Conservation (phyloP, 192 early-diverging fungal genomes). For the Phycomyces blakesleeanus region DNA sequence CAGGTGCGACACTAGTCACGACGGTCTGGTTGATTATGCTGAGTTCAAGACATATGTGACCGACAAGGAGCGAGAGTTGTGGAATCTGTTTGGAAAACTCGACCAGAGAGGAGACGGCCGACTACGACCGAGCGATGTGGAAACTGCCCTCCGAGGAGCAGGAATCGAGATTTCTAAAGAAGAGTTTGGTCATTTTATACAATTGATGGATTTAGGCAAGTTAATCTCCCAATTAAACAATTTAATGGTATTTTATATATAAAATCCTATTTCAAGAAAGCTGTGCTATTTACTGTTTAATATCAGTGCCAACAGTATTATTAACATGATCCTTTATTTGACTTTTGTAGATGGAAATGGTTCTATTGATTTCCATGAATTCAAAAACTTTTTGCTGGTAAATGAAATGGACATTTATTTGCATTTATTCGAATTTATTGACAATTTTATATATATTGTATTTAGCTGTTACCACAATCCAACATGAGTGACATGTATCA, state of each 20-base stretch:
- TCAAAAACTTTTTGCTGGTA: constrained; percentile 59
- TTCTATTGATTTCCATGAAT: constrained; percentile 59
- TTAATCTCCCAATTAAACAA: constrained; percentile 11
- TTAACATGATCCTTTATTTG: not conserved
- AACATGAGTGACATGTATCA: constrained; percentile 59
- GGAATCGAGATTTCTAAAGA: constrained; percentile 55
- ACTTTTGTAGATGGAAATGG: constrained; percentile 45
- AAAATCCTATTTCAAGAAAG: too few species aligned
- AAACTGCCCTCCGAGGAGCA: constrained; percentile 42
- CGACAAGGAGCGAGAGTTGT: constrained; percentile 60
- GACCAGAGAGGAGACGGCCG: constrained; percentile 53
- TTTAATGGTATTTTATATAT: not conserved
- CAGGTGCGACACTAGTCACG: constrained; percentile 31
- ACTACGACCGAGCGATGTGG: constrained; percentile 52
- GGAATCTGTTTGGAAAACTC: constrained; percentile 57
- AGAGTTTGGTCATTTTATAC: constrained; percentile 56
- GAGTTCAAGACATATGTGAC: constrained; percentile 57
- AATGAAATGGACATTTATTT: constrained; percentile 4
- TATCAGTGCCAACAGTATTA: too few species aligned
- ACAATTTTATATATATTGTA: not conserved
- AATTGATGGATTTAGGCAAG: constrained; percentile 50
- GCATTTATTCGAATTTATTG: not conserved
- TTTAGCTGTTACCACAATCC: constrained; percentile 52
- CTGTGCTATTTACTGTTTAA: too few species aligned
- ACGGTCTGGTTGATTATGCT: constrained; percentile 40